Conservation (phyloP, 352 stramenopile genomes). For the Globisporangium cystogenes region DNA sequence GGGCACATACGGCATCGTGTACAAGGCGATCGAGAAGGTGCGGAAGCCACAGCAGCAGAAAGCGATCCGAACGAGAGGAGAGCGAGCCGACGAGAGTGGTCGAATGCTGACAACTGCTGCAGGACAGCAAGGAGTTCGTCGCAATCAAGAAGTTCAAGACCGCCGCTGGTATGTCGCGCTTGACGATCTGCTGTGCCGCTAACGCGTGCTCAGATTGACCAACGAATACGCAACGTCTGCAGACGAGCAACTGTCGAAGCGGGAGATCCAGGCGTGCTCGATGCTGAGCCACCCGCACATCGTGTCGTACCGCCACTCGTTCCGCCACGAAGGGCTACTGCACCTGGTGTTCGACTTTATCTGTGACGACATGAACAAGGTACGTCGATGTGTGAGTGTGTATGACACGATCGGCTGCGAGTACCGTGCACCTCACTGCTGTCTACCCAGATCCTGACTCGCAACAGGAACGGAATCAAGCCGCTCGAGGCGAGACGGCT, state of each 20-base stretch:
- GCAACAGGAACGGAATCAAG: constrained; percentile 56
- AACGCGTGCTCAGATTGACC: no score
- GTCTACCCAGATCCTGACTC: constrained; percentile 43
- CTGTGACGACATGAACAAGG: constrained; percentile 63
- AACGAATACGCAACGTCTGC: constrained; percentile 1
- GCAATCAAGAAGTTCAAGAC: constrained; percentile 86
- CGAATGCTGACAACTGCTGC: not conserved
- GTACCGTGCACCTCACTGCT: not conserved
- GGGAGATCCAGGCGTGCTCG: constrained; percentile 76
- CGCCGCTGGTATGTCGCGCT: constrained; percentile 24
- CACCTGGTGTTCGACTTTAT: constrained; percentile 82
- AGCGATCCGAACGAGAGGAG: not conserved
- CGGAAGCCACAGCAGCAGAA: not conserved
- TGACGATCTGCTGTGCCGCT: no score
- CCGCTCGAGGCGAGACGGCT: constrained; percentile 38
- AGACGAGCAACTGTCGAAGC: constrained; percentile 76
- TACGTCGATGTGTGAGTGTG: constrained; percentile 14
- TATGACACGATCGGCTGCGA: not conserved
- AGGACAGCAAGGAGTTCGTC: constrained; percentile 60
- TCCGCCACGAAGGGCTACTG: constrained; percentile 67
- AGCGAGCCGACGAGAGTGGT: no score
- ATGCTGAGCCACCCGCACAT: constrained; percentile 81
- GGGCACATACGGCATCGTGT: constrained; percentile 80
- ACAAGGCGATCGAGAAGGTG: constrained; percentile 76
- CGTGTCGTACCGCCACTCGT: constrained; percentile 78